phyloP scores from a whole-genome alignment of 768 basidiomycete genomes.

The Mycena floridula region DNA sequence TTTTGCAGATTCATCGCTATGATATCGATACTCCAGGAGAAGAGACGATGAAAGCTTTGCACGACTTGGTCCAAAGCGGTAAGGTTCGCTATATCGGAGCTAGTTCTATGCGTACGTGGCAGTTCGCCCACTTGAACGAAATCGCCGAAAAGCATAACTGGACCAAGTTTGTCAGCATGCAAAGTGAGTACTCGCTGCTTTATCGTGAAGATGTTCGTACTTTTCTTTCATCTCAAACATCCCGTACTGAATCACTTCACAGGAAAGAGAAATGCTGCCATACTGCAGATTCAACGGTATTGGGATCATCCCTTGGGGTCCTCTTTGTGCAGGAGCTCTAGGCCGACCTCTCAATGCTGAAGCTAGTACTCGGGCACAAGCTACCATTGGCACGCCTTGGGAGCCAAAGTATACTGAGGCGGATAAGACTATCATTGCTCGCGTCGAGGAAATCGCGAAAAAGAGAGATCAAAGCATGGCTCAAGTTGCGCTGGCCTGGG shows the following conservation, averaged over 20 bases:
- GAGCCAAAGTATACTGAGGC: constrained; percentile 16
- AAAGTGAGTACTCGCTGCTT: constrained; percentile 35
- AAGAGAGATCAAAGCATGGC: constrained; percentile 36
- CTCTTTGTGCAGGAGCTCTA: constrained; percentile 33
- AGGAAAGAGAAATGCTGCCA: constrained; percentile 40
- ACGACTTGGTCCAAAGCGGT: constrained; percentile 31
- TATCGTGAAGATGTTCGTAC: constrained; percentile 35
- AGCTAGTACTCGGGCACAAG: constrained; percentile 13
- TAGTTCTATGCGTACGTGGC: constrained; percentile 14
- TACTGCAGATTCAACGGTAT: constrained; percentile 45
- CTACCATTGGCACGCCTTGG: constrained; percentile 13
- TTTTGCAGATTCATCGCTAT: constrained; percentile 30
- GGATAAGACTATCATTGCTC: constrained; percentile 25
- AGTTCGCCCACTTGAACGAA: constrained; percentile 26
- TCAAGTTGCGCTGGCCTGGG: constrained; percentile 42
- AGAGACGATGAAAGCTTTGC: constrained; percentile 34
- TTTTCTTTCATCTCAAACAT: background rate
- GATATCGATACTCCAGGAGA: constrained; percentile 20
- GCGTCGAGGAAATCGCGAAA: constrained; percentile 35
- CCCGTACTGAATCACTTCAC: background rate
- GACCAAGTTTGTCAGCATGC: constrained; percentile 43
- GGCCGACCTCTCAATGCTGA: constrained; percentile 28
- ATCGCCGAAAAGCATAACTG: constrained; percentile 29
- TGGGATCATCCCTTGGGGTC: constrained; percentile 46
- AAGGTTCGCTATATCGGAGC: constrained; percentile 26